Percentiles rank a stretch among this genome's conserved stretches.
phyloP scores from a whole-genome alignment of 495 filamentous ascomycete species.

The Xylaria flabelliformis region DNA sequence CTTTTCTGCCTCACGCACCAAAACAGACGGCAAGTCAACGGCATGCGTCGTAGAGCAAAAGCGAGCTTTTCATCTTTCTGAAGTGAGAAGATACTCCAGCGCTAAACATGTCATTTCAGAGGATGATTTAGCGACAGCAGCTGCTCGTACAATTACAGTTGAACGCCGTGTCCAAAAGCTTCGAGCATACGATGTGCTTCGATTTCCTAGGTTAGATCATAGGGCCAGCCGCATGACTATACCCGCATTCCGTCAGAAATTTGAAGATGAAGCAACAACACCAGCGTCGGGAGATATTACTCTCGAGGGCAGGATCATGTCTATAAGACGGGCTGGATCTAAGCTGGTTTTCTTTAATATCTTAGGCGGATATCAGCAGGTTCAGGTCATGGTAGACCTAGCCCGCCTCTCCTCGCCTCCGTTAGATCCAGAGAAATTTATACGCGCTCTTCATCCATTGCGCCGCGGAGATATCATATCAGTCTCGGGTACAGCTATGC shows the following conservation, averaged over 20 bases:
- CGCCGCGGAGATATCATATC: constrained; percentile 41
- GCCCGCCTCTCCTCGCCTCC: constrained; percentile 50
- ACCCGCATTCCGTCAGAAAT: constrained; percentile 49
- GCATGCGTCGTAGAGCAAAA: constrained; percentile 16
- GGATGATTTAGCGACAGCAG: constrained; percentile 17
- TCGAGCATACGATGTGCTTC: constrained; percentile 43
- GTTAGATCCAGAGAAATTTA: constrained; percentile 31
- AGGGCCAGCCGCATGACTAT: constrained; percentile 43
- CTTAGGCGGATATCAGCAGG: constrained; percentile 67
- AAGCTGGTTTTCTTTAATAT: constrained; percentile 88
- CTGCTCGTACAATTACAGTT: constrained; percentile 24
- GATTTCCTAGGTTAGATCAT: constrained; percentile 46
- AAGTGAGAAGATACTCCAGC: background rate
- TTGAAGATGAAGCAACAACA: constrained; percentile 30
- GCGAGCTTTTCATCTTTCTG: background rate
- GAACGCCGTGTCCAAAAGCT: constrained; percentile 36
- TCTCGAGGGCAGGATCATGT: constrained; percentile 55
- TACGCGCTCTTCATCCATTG: constrained; percentile 39
- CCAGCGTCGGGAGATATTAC: constrained; percentile 50
- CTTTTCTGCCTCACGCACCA: constrained; percentile 29
- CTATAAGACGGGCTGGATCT: constrained; percentile 54
- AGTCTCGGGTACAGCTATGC: constrained; percentile 72
- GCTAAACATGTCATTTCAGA: background rate
- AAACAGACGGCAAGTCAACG: constrained; percentile 15
- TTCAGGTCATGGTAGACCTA: constrained; percentile 78